Conservation (phyloP, 202 grass and related monocot species). For the Schoenoplectus triqueter region DNA sequence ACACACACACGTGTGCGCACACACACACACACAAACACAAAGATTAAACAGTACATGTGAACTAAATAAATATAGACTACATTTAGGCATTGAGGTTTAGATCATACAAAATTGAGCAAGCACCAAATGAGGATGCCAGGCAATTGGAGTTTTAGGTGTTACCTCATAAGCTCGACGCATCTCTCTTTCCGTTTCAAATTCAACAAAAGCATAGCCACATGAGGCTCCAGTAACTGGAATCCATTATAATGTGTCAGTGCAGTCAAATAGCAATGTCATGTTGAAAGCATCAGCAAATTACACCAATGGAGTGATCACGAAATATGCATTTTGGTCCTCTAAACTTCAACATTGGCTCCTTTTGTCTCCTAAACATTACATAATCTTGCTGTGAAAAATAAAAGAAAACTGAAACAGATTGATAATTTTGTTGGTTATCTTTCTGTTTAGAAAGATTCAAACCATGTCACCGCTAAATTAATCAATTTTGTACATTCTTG, state of each 20-base stretch:
- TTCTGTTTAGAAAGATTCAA: too few relatives aligned
- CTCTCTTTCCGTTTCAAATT: conserved; percentile 85
- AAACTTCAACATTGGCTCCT: neutral
- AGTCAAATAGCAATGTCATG: neutral
- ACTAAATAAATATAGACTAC: neutral
- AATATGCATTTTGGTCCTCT: neutral
- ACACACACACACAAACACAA: too few relatives aligned
- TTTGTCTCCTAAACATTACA: neutral
- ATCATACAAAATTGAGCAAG: neutral
- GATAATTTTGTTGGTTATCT: neutral
- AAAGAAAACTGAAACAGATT: neutral
- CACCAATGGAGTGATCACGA: neutral
- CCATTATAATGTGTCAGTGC: neutral
- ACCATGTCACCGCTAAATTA: too few relatives aligned
- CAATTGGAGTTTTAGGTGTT: neutral
- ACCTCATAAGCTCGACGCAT: conserved; percentile 88
- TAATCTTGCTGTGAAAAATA: neutral
- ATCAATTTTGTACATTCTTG: neutral
- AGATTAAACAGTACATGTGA: neutral
- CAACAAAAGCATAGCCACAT: conserved; percentile 87
- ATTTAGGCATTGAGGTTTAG: neutral
- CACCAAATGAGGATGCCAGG: conserved; percentile 14
- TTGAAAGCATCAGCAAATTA: neutral
- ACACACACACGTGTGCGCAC: too few relatives aligned
- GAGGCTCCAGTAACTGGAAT: conserved; percentile 88